Base-by-base conservation (phyloP, 1,284 basidiomycete species). In the Lignosus rhinocerotis region DNA sequence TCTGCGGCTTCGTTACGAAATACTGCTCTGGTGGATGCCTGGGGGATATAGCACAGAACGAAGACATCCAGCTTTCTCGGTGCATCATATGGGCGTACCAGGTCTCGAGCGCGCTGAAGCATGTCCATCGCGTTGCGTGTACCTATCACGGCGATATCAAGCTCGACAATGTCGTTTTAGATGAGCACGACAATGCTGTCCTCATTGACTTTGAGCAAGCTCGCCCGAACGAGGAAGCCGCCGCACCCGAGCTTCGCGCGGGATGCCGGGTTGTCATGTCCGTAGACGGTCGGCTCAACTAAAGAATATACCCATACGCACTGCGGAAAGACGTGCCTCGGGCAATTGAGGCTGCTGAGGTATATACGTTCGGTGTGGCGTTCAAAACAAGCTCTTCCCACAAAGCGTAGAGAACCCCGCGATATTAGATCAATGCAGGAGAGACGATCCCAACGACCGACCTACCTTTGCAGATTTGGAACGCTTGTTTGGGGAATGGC, bases 191-290 rank as follows among this genome's bases (percentile, higher is more conserved):
- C 33, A 19, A 59, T 21, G 48, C 49, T 0, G 32, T 51, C 10
- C 36, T 55, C 25, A 59, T 59, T 38, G 57, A 59, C 49, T 46
- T 51, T n/a, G 57, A 59, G 53, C 57, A 59, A 36, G 43, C 47
- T 6, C 52, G 57, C 21, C 34, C 53, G 31, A 59, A 59, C 53
- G 44, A 55, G 30, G 53, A 48, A 11, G 42, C 42, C 3, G 48
- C 44, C 4, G 48, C 57, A 11, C 53, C 57, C 10, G 57, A 55
- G 39, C 12, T 59, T 4, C 39, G 21, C n/a, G 56, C 56, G 7
- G 56, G 32, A 4, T 47, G 38, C 11, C n/a, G 16, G 14, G 56
- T 49, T 17, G 25, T 30, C 5, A 6, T 50, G 5, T n/a, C 11
- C 4, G 39, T 8, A 9, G 41, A 53, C 39, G 56, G 56, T 3